Evolutionary conservation across 805 yeast genomes (phyloP).

Genomic region (Candida parachauliodes): DNA sequence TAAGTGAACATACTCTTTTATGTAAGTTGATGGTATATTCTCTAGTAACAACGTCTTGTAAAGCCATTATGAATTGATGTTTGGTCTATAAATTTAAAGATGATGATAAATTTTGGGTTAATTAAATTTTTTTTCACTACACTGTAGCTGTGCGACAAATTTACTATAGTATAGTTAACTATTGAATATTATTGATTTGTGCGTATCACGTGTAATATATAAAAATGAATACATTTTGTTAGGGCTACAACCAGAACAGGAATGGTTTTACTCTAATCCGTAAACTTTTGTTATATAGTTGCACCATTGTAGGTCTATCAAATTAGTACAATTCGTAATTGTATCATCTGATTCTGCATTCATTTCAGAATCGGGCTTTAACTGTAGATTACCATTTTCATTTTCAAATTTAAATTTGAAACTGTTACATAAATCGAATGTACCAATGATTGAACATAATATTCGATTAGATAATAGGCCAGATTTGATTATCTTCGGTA

Average conservation of each 20-base stretch:
- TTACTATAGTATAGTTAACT: not conserved
- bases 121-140: slow-evolving; percentile 4
- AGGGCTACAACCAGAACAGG: slow-evolving; percentile 1
- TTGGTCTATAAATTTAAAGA: not conserved
- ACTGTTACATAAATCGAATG: slow-evolving; percentile 31
- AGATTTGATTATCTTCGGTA: not conserved
- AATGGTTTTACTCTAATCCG: slow-evolving; percentile 25
- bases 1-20: slow-evolving; percentile 94
- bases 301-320: slow-evolving; percentile 23
- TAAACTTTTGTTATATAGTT: slow-evolving; percentile 28
- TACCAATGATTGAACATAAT: slow-evolving; percentile 30
- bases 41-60: slow-evolving; percentile 99
- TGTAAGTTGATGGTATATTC: slow-evolving; percentile 99
- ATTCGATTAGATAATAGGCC: slow-evolving; percentile 25
- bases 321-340: slow-evolving; percentile 1
- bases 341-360: not conserved
- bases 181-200: no score
- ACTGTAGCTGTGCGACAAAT: not conserved
- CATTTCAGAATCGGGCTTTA: not conserved
- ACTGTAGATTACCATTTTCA: slow-evolving; percentile 1
- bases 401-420: slow-evolving; percentile 10
- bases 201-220: not conserved
- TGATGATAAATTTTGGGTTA: not conserved
- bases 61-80: slow-evolving; percentile 58
- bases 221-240: not conserved